A percentile compares a stretch with the other conserved stretches of the same genome.
phyloP scores from a whole-genome alignment of 2,329 filamentous ascomycete genomes.

The Periconia sp. region DNA sequence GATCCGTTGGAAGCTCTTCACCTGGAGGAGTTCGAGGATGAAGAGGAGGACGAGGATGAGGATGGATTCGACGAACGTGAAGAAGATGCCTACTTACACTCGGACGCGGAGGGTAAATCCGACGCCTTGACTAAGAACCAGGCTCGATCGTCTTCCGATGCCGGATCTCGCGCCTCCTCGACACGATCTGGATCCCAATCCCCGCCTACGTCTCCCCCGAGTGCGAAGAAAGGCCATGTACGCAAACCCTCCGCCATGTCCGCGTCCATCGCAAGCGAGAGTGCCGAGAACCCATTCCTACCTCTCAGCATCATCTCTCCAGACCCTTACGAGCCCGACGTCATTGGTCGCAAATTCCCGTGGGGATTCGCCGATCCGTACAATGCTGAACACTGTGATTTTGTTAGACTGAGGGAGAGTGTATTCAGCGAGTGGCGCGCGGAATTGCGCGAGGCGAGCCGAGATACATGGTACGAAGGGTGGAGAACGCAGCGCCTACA shows the following conservation, averaged over 20 bases:
- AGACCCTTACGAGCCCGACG: constrained; percentile 79
- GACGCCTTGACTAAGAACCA: constrained; percentile 42
- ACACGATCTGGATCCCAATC: constrained; percentile 33
- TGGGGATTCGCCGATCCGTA: constrained; percentile 98
- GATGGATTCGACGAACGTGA: constrained; percentile 53
- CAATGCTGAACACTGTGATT: constrained; percentile 90
- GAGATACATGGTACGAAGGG: constrained; percentile 92
- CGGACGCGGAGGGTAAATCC: constrained; percentile 36
- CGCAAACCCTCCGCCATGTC: constrained; percentile 46
- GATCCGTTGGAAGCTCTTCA: constrained; percentile 87
- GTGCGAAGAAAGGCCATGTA: constrained; percentile 37
- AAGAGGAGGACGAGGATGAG: constrained; percentile 60
- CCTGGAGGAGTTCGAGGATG: constrained; percentile 67
- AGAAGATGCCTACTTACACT: constrained; percentile 48
- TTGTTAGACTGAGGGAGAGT: constrained; percentile 82
- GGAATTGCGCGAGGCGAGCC: constrained; percentile 86
- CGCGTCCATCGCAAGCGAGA: constrained; percentile 37
- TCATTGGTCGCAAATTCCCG: constrained; percentile 84
- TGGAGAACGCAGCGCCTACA: constrained; percentile 71
- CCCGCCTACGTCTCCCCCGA: constrained; percentile 37
- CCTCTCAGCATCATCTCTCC: constrained; percentile 94
- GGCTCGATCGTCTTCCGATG: constrained; percentile 42
- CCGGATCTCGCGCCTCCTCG: constrained; percentile 36
- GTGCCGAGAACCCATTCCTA: constrained; percentile 64
- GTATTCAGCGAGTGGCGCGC: constrained; percentile 93